Percentiles rank a stretch among this genome's conserved stretches.
Evolutionary conservation across 768 basidiomycete genomes (phyloP).

Genomic region (Panaeolus papilionaceus): DNA sequence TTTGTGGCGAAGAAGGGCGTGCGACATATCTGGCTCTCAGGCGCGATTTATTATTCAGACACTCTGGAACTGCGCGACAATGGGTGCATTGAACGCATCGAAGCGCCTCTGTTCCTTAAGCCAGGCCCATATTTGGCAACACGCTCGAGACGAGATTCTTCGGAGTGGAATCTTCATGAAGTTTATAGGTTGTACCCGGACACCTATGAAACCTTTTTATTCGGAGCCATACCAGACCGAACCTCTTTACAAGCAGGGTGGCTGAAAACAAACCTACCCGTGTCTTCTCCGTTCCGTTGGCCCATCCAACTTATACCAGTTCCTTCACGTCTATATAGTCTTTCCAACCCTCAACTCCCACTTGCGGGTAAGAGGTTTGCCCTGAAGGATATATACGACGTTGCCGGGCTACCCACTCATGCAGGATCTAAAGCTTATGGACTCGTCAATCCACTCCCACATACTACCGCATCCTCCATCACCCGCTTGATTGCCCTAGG

Average conservation of each 20-base stretch:
- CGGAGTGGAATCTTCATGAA: constrained; percentile 24
- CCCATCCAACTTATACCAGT: constrained; percentile 48
- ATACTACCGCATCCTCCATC: constrained; percentile 46
- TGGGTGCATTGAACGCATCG: constrained; percentile 16
- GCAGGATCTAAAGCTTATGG: constrained; percentile 42
- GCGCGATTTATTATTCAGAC: constrained; percentile 25
- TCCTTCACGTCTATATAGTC: constrained; percentile 52
- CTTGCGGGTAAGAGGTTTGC: constrained; percentile 55
- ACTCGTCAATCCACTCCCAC: constrained; percentile 40
- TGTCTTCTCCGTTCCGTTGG: constrained; percentile 20
- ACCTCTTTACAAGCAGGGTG: constrained; percentile 36
- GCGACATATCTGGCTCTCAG: constrained; percentile 31
- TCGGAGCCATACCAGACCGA: constrained; percentile 45
- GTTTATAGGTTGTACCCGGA: constrained; percentile 50
- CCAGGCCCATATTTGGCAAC: constrained; percentile 37
- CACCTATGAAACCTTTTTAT: constrained; percentile 48
- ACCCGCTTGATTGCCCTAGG: constrained; percentile 53
- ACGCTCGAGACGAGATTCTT: constrained; percentile 1
- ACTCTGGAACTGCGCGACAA: constrained; percentile 23
- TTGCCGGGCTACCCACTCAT: constrained; percentile 38
- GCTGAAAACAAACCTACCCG: constrained; percentile 38
- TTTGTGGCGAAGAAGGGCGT: constrained; percentile 35
- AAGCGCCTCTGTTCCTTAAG: constrained; percentile 25
- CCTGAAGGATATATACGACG: constrained; percentile 52
- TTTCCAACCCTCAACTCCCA: constrained; percentile 31